These are phyloP conservation scores for Boletus subparvulus DNA, from an alignment of 768 basidiomycete genomes.

Conservation along the genomic window DNA sequence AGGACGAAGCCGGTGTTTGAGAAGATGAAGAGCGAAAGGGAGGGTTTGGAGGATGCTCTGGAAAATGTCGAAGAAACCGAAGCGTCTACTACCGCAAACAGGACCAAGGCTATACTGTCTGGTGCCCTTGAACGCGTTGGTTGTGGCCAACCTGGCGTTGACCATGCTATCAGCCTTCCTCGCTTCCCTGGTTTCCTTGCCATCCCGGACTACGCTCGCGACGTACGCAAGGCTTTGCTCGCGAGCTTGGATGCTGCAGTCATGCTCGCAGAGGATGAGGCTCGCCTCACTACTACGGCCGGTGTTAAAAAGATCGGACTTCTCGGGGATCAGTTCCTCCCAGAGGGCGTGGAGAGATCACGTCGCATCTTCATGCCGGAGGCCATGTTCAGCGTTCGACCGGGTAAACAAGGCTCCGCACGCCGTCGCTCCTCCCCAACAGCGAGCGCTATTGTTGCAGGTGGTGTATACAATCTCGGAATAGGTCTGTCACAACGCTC, in stretches of 20 bases:
- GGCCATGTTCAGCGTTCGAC: constrained; percentile 84
- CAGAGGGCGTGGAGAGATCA: constrained; percentile 75
- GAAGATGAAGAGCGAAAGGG: constrained; percentile 75
- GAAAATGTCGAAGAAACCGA: constrained; percentile 78
- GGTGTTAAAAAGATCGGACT: constrained; percentile 66
- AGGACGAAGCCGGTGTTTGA: constrained; percentile 79
- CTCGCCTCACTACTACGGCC: constrained; percentile 59
- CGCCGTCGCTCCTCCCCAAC: constrained; percentile 36
- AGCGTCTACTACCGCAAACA: constrained; percentile 48
- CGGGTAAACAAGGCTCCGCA: constrained; percentile 39
- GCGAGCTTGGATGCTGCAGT: constrained; percentile 79
- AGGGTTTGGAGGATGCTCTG: constrained; percentile 74
- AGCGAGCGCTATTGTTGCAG: constrained; percentile 63
- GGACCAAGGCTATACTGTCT: constrained; percentile 58
- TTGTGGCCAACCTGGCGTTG: constrained; percentile 67
- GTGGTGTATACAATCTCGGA: constrained; percentile 77
- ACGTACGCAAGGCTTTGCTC: constrained; percentile 78
- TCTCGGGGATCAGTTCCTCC: constrained; percentile 77
- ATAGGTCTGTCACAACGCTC: constrained; percentile 75
- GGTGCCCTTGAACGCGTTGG: constrained; percentile 76
- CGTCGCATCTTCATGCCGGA: constrained; percentile 92
- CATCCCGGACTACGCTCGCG: constrained; percentile 82
- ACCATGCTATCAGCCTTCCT: constrained; percentile 57
- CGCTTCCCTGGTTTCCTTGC: constrained; percentile 79
- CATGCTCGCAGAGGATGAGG: constrained; percentile 78